phyloP scores from a whole-genome alignment of 306 rosid species.

The Pterocarpus macrocarpus region DNA sequence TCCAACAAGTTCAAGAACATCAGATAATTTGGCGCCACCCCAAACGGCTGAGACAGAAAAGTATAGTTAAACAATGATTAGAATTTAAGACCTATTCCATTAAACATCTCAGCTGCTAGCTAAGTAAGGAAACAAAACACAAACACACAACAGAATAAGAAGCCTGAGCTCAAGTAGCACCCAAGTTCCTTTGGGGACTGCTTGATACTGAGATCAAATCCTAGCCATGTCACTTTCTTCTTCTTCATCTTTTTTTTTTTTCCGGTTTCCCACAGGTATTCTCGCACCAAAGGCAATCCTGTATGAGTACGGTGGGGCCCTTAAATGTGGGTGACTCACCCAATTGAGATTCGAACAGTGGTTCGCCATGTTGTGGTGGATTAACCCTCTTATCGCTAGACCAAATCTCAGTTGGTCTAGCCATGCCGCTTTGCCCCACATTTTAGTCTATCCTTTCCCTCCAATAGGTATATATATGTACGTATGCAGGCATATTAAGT shows the following conservation, averaged over 20 bases:
- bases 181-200: not conserved
- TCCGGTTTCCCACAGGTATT: too few relatives aligned
- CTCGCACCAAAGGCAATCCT: too few relatives aligned
- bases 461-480: too few relatives aligned
- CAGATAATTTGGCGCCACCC: constrained; percentile 93
- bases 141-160: not conserved
- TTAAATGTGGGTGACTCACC: too few relatives aligned
- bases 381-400: too few relatives aligned
- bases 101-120: constrained; percentile 32
- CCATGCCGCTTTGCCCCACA: too few relatives aligned
- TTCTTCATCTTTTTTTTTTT: too few relatives aligned
- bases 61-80: constrained; percentile 32
- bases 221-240: not conserved
- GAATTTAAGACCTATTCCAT: constrained; percentile 21
- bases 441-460: too few relatives aligned
- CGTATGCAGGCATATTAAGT: not conserved
- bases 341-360: too few relatives aligned
- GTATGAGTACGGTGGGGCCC: too few relatives aligned
- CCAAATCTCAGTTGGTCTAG: too few relatives aligned
- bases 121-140: constrained; percentile 3
- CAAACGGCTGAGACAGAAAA: constrained; percentile 71
- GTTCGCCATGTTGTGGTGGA: too few relatives aligned
- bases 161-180: not conserved
- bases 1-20: constrained; percentile 92
- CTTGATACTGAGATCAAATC: constrained; percentile 5